A percentile compares a stretch with the other conserved stretches of the same genome.
These are phyloP conservation scores for Gossypium rotundifolium DNA, from an alignment of 345 rosid species.

Conservation along the genomic window DNA sequence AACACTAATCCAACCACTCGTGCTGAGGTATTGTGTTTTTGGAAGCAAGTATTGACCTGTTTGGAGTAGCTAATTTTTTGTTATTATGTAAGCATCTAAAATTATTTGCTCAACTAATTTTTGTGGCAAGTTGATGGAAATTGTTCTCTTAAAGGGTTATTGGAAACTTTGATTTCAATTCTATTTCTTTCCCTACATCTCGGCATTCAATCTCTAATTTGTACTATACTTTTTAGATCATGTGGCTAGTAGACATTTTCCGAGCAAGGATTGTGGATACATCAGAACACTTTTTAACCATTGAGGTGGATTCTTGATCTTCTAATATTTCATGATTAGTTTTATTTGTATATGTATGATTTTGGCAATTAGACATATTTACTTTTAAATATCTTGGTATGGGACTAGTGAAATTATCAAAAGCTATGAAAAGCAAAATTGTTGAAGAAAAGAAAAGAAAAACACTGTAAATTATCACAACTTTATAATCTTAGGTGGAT, in stretches of 20 bases:
- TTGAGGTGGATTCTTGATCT: conserved; percentile 51
- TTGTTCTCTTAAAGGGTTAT: not conserved
- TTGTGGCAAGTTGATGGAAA: not conserved
- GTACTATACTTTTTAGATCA: conserved; percentile 47
- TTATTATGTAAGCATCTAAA: not conserved
- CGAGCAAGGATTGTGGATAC: conserved; percentile 82
- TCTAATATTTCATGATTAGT: not conserved
- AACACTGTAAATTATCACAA: no score
- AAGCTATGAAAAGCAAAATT: no score
- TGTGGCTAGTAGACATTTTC: conserved; percentile 89
- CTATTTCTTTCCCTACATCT: not conserved
- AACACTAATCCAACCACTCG: conserved; percentile 49
- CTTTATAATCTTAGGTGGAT: no score
- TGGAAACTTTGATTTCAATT: not conserved
- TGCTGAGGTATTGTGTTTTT: conserved; percentile 48
- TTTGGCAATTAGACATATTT: not conserved
- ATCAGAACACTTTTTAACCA: conserved; percentile 61
- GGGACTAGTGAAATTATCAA: no score
- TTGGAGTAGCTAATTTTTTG: not conserved
- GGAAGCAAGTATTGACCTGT: not conserved
- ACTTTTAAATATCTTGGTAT: not conserved
- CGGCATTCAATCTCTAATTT: conserved; percentile 9
- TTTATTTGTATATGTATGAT: not conserved
- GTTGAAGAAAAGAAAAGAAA: no score
- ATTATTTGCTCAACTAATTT: not conserved